Percentiles rank a stretch among this genome's conserved stretches.
Conservation (phyloP, 2,329 filamentous ascomycete genomes). For the Fusarium anthophilum region DNA sequence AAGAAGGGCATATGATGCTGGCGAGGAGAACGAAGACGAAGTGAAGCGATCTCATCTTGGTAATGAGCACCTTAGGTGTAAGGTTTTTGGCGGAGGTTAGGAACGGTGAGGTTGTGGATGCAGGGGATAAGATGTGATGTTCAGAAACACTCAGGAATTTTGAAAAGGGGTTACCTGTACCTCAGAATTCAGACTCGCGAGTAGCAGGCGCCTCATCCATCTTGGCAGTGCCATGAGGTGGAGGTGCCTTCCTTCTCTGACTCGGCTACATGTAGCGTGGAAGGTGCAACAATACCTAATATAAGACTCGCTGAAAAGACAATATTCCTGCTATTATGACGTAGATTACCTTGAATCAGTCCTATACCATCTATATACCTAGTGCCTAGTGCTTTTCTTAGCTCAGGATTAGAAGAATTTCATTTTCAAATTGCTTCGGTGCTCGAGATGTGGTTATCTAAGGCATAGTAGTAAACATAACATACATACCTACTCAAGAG, state of each 20-base stretch:
- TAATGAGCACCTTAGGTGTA: not conserved
- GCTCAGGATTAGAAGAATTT: not conserved
- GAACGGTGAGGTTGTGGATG: not conserved
- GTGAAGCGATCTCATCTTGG: not conserved
- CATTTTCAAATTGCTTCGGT: not conserved
- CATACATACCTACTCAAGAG: not conserved
- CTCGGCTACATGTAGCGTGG: not conserved
- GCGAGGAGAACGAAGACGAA: not conserved
- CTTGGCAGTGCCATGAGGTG: not conserved
- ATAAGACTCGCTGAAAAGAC: not conserved
- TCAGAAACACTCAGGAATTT: not conserved
- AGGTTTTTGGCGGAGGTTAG: not conserved
- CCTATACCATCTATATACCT: not conserved
- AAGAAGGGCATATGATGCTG: not conserved
- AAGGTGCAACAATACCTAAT: conserved; percentile 5
- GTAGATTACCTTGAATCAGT: not conserved
- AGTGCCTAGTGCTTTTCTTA: not conserved
- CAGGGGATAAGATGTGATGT: not conserved
- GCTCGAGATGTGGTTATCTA: not conserved
- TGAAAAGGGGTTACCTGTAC: not conserved
- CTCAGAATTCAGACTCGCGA: not conserved
- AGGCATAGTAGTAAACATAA: not conserved
- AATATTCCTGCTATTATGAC: not conserved
- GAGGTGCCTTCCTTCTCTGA: not conserved
- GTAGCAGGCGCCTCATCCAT: not conserved